These are phyloP conservation scores for Pichia rugopelliculosa DNA, from an alignment of 805 yeast genomes.

Conservation along the genomic window DNA sequence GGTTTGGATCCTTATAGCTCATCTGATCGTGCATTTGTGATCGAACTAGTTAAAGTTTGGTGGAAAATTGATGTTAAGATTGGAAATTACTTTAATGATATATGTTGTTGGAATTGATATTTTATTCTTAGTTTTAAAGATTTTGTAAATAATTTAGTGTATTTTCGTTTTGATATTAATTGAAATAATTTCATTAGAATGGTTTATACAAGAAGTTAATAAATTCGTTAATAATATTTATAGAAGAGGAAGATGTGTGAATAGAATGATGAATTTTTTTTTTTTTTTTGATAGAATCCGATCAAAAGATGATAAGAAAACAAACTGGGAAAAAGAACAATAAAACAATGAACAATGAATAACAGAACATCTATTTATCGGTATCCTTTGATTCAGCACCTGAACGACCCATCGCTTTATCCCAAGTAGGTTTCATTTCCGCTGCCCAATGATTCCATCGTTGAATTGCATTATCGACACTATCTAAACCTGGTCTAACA, in stretches of 20 bases:
- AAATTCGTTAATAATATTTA: background rate
- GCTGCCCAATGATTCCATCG: constrained; percentile 54
- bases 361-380: background rate
- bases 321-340: background rate
- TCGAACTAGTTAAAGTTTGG: constrained; percentile 38
- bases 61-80: constrained; percentile 38
- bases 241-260: background rate
- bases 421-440: constrained; percentile 52
- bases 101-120: constrained; percentile 22
- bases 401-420: constrained; percentile 59
- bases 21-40: constrained; percentile 39
- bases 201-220: background rate
- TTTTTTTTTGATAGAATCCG: too few species aligned
- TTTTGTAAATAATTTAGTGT: background rate
- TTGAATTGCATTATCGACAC: constrained; percentile 53
- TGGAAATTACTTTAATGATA: constrained; percentile 29
- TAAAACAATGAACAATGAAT: background rate
- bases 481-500: constrained; percentile 92
- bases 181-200: background rate
- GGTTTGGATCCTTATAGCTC: constrained; percentile 49
- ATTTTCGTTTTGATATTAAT: background rate
- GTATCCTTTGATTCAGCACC: constrained; percentile 3
- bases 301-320: background rate
- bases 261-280: too few species aligned
- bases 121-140: background rate